Evolutionary conservation across 176 grass and related monocot genomes (phyloP), one percentile per base, ranked within the genome.

Genomic region (Oryza coarctata): DNA sequence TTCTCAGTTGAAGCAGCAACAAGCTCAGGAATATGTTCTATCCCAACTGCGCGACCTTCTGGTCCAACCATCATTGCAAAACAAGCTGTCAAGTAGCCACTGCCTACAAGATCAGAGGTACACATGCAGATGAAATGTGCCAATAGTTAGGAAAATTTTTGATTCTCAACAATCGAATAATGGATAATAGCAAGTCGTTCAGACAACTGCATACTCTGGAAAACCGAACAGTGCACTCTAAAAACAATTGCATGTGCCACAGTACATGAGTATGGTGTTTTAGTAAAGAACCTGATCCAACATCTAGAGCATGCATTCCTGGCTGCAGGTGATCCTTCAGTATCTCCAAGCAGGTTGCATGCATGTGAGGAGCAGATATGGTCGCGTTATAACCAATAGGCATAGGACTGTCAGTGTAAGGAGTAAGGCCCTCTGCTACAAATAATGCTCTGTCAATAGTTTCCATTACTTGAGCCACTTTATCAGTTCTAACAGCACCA

Each of bases 281-380:
- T 32, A 65, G 64, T 1, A 76, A 76, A 72, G 27, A 0, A 96
- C 93, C 93, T 93, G 93, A 96, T 73, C 93, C 93, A 75, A 96
- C 86, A 86, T 96, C 93, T 36, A 96, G 68, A 76, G 93, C 90
- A 86, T 31, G 86, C 90, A 93, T 96, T 36, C 93, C 90, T 58
- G 88, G 90, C 43, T 91, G 90, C 35, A 96, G 76, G 85, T 93
- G 88, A 43, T 93, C 86, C 83, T 96, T 84, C 69, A 96, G 68
- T 32, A 96, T 61, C 44, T 96, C 93, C 82, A 96, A 82, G 87
- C 93, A 96, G 75, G 90, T 78, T 25, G 85, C 93, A 44, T 96
- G 93, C 93, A 96, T 96, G 79, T 96, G 93, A 73, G 90, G 93
- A 44, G 90, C 88, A 70, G 90, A 96, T 88, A 96, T 96, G 6